Base-by-base conservation (phyloP, 495 filamentous ascomycete species). In the Lasiosphaeris hirsuta region DNA sequence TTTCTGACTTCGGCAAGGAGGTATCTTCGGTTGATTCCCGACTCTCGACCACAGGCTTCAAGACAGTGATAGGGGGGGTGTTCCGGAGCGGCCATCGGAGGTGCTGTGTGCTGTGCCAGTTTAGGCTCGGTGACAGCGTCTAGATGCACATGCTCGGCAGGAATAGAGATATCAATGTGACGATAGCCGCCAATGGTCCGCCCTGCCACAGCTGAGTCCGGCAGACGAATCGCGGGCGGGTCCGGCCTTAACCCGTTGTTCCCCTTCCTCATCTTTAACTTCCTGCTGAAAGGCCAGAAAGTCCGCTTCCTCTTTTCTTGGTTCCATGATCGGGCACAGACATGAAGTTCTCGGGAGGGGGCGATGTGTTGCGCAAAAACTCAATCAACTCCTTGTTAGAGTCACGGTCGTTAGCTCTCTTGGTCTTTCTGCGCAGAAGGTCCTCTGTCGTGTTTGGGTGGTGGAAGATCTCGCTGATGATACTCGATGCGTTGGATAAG, bases 81-180 rank as follows among this genome's bases (percentile, higher is more conserved):
- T 23, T 39, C 17, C 5, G 15, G 8, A 33, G 7, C 46, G 2
- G 46, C 33, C 23, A 3, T 9, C 23, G 1, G 17, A 4, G 43
- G 8, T 46, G 17, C 6, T 46, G 13, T 17, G 17, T 8, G 17
- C 9, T 37, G 33, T 3, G 9, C 14, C 18, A 37, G 10, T 54
- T 48, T 49, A 10, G 42, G 41, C 40, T 41, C 44, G 14, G 11
- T 43, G 30, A 51, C 17, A 30, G 56, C 41, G n/a, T 48, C 43
- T 1, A 69, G 47, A 35, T 69, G 57, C 1, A 52, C 65, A 48
- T 72, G 53, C 42, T 74, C 63, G 11, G 61, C n/a, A 0, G 79
- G 78, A 14, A 81, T 79, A 18, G 78, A 78, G 42, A 81, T 81
- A 13, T 77, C 78, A 60, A 81, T 80, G 57, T 82, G 72, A 1